These are phyloP conservation scores for Ramichloridium luteum DNA, from an alignment of 2,329 filamentous ascomycete genomes.

Conservation along the genomic window DNA sequence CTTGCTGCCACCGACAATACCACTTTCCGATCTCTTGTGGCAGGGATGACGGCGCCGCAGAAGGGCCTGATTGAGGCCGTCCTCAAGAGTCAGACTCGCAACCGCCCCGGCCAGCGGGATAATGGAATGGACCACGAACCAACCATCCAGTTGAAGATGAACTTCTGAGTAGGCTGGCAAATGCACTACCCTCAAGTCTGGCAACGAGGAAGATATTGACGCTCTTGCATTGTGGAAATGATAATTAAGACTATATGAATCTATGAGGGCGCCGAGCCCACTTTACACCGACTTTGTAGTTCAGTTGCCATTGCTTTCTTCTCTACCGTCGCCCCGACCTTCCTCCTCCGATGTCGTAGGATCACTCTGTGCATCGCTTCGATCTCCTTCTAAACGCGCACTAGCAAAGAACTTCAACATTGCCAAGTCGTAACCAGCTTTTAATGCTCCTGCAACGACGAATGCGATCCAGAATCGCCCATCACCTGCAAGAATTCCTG, in stretches of 20 bases:
- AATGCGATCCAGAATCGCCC: constrained; percentile 51
- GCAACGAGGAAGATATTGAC: too few species aligned
- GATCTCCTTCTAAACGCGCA: constrained; percentile 6
- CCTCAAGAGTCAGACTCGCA: constrained; percentile 34
- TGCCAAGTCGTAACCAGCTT: constrained; percentile 37
- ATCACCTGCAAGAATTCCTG: constrained; percentile 48
- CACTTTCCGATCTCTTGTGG: constrained; percentile 64
- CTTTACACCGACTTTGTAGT: too few species aligned
- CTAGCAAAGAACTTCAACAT: constrained; percentile 21
- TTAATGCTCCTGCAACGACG: constrained; percentile 49
- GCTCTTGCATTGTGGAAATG: too few species aligned
- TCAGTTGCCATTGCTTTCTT: too few species aligned
- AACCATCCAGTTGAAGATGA: constrained; percentile 87
- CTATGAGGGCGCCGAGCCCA: too few species aligned
- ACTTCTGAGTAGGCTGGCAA: too few species aligned
- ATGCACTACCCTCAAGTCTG: too few species aligned
- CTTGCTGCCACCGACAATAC: constrained; percentile 63
- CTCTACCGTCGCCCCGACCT: too few species aligned
- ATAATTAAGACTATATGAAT: too few species aligned
- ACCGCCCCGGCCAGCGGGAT: constrained; percentile 33
- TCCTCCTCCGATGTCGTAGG: too few species aligned
- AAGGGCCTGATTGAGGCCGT: constrained; percentile 61
- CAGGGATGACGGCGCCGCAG: constrained; percentile 55
- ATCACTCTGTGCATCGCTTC: too few species aligned
- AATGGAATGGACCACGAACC: constrained; percentile 44